Conservation (phyloP, 805 yeast species). For the Ascoidea rubescens region DNA sequence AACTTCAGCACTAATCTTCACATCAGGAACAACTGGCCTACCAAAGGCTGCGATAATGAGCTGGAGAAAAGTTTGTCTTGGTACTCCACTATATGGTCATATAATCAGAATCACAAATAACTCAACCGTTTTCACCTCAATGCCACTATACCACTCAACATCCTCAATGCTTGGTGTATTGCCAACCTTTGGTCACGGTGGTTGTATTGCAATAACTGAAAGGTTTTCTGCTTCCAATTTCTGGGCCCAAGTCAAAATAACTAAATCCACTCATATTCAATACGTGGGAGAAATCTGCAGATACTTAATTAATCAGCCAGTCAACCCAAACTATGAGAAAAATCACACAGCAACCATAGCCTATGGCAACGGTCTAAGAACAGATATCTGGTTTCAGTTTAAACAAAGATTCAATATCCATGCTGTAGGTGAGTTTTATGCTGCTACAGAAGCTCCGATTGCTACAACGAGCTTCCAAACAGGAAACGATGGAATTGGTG, state of each 20-base stretch:
- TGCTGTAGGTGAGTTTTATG: conserved; percentile 82
- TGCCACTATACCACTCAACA: conserved; percentile 94
- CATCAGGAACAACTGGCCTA: conserved; percentile 90
- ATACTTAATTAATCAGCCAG: conserved; percentile 54
- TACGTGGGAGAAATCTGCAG: conserved; percentile 95
- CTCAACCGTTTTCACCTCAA: conserved; percentile 67
- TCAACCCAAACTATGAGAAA: conserved; percentile 47
- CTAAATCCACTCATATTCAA: conserved; percentile 69
- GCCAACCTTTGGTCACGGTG: conserved; percentile 55
- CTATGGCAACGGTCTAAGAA: conserved; percentile 81
- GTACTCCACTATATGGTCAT: conserved; percentile 53
- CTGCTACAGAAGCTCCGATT: conserved; percentile 85
- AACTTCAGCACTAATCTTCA: conserved; percentile 64
- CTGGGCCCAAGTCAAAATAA: conserved; percentile 76
- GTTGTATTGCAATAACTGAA: conserved; percentile 61
- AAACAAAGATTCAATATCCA: conserved; percentile 62
- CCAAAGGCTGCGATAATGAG: conserved; percentile 91
- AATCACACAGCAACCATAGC: conserved; percentile 54
- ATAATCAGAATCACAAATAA: conserved; percentile 43
- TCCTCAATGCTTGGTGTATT: conserved; percentile 80
- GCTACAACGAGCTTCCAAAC: conserved; percentile 71
- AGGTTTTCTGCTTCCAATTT: conserved; percentile 74
- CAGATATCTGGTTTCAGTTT: conserved; percentile 77
- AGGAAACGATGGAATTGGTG: conserved; percentile 76
- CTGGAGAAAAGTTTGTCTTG: conserved; percentile 74